Evolutionary conservation across 139 green algal genomes (phyloP), one percentile per base, ranked within the genome.

Genomic region (Pleodorina starrii): DNA sequence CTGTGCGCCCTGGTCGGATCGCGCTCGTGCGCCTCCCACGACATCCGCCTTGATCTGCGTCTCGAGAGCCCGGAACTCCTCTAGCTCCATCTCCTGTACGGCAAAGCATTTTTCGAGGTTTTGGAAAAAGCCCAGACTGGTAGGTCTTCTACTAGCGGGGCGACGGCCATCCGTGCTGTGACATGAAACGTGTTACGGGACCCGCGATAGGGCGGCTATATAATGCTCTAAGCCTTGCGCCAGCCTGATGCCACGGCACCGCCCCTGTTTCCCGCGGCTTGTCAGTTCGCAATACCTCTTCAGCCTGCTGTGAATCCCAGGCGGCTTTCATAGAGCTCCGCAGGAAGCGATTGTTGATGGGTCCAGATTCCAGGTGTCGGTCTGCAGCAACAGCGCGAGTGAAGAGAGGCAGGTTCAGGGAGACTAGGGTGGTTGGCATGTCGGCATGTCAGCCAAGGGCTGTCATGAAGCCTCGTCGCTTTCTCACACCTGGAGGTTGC

Each of bases 21-120:
- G 82, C 48, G 72, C 12, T 35, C 63, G 35, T 36, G 48, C 57
- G 36, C 51, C 23, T 19, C 74, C 72, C 25, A 71, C 54, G 36
- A 89, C 69, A 79, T 90, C 91, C 72, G 91, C 79, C 54, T 91
- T 89, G 57, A 97, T 94, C 80, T 96, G 92, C 19, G 85, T 80
- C 75, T 97, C 94, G 23, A 97, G 85, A 1, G 89, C 93, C 36
- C 89, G 60, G 68, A 97, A 97, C 85, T 97, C 94, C 42, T 94
- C 89, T 44, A 97, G 76, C 76, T 96, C 94, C 25, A 92, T 40
- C 11, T 93, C 94, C 93, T 95, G 21, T 38, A 82, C 32, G 54
- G n/a, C 54, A 12, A 21, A 12, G 54, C 7, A 25, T n/a, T n/a
- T n/a, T n/a, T n/a, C n/a, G n/a, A n/a, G n/a, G n/a, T n/a, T n/a